Conservation (phyloP, 345 rosid genomes). For the Sonneratia alba region DNA sequence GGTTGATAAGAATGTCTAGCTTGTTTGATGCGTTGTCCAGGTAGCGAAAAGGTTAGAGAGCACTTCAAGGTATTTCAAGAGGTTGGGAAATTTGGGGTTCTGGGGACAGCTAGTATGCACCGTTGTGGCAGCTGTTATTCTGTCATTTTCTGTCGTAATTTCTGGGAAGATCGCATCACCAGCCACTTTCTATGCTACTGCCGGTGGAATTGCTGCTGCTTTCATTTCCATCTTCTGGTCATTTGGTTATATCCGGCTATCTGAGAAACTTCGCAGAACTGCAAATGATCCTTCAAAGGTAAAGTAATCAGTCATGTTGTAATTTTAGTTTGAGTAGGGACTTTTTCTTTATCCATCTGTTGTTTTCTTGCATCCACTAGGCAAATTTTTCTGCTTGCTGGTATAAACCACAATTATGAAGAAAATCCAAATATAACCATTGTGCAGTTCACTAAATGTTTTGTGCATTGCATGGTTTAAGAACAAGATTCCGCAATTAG, state of each 20-base stretch:
- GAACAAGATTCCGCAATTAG: not conserved
- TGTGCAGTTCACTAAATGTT: not conserved
- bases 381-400: not conserved
- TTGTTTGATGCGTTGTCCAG: constrained; percentile 24
- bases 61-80: constrained; percentile 86
- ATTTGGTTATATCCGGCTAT: constrained; percentile 78
- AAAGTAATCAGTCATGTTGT: not conserved
- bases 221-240: constrained; percentile 95
- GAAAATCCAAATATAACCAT: not conserved
- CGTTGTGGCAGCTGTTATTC: constrained; percentile 75
- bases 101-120: constrained; percentile 95
- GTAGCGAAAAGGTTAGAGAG: constrained; percentile 85
- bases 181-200: constrained; percentile 73
- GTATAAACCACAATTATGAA: not conserved
- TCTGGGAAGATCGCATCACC: constrained; percentile 85
- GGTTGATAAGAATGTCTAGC: not conserved
- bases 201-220: constrained; percentile 82
- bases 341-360: not conserved
- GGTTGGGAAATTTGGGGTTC: constrained; percentile 81
- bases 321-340: not conserved
- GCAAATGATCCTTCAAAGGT: constrained; percentile 89
- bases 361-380: not conserved
- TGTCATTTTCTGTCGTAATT: constrained; percentile 68
- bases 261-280: constrained; percentile 74
- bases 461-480: not conserved